These are phyloP conservation scores for Madurella mycetomatis DNA, from an alignment of 2,329 filamentous ascomycete species.

Conservation along the genomic window DNA sequence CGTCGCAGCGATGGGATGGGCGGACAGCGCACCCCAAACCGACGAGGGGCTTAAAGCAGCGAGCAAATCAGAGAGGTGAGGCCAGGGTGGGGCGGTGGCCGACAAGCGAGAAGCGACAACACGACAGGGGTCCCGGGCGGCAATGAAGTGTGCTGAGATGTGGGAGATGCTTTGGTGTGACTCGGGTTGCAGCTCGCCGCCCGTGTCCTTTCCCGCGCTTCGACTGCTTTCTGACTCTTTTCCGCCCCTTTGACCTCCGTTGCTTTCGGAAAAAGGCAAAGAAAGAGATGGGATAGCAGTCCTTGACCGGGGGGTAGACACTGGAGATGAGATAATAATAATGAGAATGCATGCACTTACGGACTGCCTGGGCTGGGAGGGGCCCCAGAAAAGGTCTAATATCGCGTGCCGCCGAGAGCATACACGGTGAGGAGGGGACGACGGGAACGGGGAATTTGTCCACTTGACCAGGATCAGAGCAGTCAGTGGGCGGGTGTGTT, in stretches of 20 bases:
- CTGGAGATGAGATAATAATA: constrained; percentile 13
- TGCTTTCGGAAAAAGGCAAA: constrained; percentile 4
- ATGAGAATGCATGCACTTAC: constrained; percentile 17
- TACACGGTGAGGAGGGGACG: no score
- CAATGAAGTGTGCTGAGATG: constrained; percentile 30
- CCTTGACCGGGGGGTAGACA: constrained; percentile 5
- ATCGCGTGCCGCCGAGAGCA: constrained; percentile 10
- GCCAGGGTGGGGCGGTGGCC: constrained; percentile 17
- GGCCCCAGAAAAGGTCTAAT: constrained; percentile 8
- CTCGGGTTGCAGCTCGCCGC: constrained; percentile 25
- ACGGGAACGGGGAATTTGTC: constrained; percentile 1
- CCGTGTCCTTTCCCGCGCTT: constrained; percentile 8
- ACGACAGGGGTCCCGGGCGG: constrained; percentile 29
- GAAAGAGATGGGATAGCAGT: not conserved
- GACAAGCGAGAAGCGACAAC: constrained; percentile 28
- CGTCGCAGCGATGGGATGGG: constrained; percentile 13
- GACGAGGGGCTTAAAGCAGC: constrained; percentile 26
- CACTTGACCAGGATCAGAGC: not conserved
- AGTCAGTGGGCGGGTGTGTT: constrained; percentile 1
- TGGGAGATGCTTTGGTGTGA: constrained; percentile 29
- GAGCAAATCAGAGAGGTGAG: constrained; percentile 23
- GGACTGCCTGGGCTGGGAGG: constrained; percentile 14
- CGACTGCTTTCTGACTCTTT: not conserved
- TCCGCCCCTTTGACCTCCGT: constrained; percentile 5
- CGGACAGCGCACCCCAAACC: constrained; percentile 18